Evolutionary conservation across 106 monocot genomes (phyloP).

Genomic region (Acorus calamus): DNA sequence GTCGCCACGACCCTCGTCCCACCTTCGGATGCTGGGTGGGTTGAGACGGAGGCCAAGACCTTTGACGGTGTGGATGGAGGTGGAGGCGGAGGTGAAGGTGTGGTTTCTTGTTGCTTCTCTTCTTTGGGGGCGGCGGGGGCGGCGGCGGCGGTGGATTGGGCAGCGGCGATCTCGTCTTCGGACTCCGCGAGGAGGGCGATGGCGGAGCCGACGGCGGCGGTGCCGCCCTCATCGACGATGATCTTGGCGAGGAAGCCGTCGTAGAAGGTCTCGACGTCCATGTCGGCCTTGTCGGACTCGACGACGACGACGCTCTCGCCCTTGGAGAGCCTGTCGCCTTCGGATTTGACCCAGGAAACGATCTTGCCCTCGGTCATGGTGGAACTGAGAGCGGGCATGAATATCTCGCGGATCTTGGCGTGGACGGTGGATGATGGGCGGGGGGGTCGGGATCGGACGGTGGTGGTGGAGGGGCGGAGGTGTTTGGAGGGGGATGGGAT

Average conservation of each 20-base stretch:
- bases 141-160: conserved; percentile 25
- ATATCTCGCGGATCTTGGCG: conserved; percentile 79
- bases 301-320: conserved; percentile 68
- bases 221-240: conserved; percentile 37
- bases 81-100: conserved; percentile 4
- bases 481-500: neutral
- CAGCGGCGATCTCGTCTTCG: conserved; percentile 43
- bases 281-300: conserved; percentile 85
- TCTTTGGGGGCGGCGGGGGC: conserved; percentile 13
- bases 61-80: neutral
- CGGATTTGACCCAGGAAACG: conserved; percentile 57
- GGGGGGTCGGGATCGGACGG: neutral
- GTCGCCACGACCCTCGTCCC: conserved; percentile 62
- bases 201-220: conserved; percentile 62
- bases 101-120: neutral
- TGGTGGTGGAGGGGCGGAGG: neutral
- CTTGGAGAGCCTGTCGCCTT: conserved; percentile 58
- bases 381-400: conserved; percentile 73
- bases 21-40: conserved; percentile 41
- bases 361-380: conserved; percentile 74
- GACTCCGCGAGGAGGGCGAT: conserved; percentile 68
- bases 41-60: neutral
- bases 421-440: conserved; percentile 1
- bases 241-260: conserved; percentile 64
- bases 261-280: conserved; percentile 83